Evolutionary conservation across 371 early-diverging fungal species (phyloP).

Genomic region (Apophysomyces ossiformis): DNA sequence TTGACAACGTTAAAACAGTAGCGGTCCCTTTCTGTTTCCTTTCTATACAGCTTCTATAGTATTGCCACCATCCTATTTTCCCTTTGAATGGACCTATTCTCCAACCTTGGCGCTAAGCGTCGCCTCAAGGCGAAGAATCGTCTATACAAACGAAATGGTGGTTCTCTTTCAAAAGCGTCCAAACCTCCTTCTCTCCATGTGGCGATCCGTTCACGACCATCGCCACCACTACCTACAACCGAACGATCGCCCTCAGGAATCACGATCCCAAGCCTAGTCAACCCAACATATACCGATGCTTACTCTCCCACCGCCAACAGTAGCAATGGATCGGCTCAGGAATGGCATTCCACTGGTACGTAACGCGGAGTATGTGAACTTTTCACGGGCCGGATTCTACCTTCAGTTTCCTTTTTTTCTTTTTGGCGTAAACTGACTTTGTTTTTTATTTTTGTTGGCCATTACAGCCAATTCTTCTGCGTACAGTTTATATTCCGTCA

Average conservation of each 20-base stretch:
- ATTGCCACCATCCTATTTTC: neutral
- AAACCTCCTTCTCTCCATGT: constrained; percentile 1
- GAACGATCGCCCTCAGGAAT: constrained; percentile 13
- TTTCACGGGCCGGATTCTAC: neutral
- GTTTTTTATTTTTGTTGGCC: neutral
- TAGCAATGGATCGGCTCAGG: neutral
- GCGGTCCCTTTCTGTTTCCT: constrained; percentile 6
- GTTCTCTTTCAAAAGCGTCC: neutral
- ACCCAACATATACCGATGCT: constrained; percentile 1
- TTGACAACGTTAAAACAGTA: constrained; percentile 8
- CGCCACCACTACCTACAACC: constrained; percentile 16
- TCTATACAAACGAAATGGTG: constrained; percentile 12
- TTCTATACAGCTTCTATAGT: neutral
- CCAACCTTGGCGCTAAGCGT: constrained; percentile 23
- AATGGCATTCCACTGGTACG: constrained; percentile 3
- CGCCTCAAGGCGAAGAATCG: constrained; percentile 5
- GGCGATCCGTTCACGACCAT: constrained; percentile 5
- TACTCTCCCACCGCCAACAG: neutral
- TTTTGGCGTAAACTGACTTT: constrained; percentile 2
- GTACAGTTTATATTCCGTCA: neutral
- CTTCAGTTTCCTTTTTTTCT: neutral
- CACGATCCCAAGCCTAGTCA: constrained; percentile 11
- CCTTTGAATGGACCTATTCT: constrained; percentile 19
- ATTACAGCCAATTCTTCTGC: neutral
- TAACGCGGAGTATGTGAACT: neutral